Conservation (phyloP, 2,329 filamentous ascomycete species). For the Alternaria brassicicola region DNA sequence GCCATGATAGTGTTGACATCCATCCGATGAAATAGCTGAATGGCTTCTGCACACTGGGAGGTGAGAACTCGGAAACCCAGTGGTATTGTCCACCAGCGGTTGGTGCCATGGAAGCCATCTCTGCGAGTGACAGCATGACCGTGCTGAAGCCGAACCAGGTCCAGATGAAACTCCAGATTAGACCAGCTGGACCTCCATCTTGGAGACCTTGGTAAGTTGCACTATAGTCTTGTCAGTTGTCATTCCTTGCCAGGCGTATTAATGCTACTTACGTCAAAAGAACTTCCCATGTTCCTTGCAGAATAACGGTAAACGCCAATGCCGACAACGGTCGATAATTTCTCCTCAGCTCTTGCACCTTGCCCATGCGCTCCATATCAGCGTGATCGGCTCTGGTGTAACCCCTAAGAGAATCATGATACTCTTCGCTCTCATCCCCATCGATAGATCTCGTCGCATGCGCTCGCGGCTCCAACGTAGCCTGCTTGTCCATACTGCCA, state of each 20-base stretch:
- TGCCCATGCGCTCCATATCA: conserved; percentile 45
- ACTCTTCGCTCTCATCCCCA: conserved; percentile 33
- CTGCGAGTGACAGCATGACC: conserved; percentile 42
- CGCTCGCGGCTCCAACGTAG: conserved; percentile 6
- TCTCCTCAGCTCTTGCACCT: conserved; percentile 42
- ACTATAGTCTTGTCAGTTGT: conserved; percentile 16
- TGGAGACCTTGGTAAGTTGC: conserved; percentile 39
- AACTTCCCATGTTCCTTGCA: conserved; percentile 45
- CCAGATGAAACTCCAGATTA: conserved; percentile 47
- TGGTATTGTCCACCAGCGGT: conserved; percentile 46
- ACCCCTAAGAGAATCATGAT: conserved; percentile 35
- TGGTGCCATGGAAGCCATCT: conserved; percentile 46
- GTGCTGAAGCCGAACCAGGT: conserved; percentile 43
- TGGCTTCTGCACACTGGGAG: conserved; percentile 35
- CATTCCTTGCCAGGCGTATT: too few species aligned
- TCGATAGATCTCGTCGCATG: conserved; percentile 16
- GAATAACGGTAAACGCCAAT: conserved; percentile 42
- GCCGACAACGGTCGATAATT: conserved; percentile 44
- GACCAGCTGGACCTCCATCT: conserved; percentile 41
- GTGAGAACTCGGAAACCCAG: conserved; percentile 45
- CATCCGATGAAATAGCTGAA: conserved; percentile 50
- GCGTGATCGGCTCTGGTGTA: conserved; percentile 37
- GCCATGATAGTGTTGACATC: conserved; percentile 59
- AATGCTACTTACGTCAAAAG: conserved; percentile 35
- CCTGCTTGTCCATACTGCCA: conserved; percentile 15